phyloP scores from a whole-genome alignment of 768 basidiomycete genomes.

The Termitomyces bulborhizus region DNA sequence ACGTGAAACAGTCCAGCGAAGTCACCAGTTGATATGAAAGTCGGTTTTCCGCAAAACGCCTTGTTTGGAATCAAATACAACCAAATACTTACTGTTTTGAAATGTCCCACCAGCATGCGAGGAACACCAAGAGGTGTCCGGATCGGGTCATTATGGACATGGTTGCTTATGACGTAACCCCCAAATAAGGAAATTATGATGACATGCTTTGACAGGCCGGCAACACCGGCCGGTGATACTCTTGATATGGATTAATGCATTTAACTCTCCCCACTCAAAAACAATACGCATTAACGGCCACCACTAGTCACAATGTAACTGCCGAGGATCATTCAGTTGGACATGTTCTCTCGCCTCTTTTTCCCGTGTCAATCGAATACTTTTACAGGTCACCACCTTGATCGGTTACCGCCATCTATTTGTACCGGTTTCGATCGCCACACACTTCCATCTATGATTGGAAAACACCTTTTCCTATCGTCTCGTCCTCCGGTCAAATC shows the following conservation, averaged over 20 bases:
- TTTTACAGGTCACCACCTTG: conserved; percentile 52
- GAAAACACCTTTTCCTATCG: conserved; percentile 76
- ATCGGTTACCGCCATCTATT: conserved; percentile 34
- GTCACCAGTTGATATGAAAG: too few species aligned
- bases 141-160: too few species aligned
- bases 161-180: too few species aligned
- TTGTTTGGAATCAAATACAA: background rate
- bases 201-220: too few species aligned
- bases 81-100: background rate
- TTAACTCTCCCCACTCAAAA: too few species aligned
- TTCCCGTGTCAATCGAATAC: background rate
- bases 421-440: conserved; percentile 67
- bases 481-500: conserved; percentile 37
- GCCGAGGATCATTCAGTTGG: conserved; percentile 40
- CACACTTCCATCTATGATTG: conserved; percentile 39
- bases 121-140: too few species aligned
- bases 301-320: conserved; percentile 56
- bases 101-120: too few species aligned
- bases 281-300: conserved; percentile 44
- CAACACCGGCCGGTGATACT: too few species aligned
- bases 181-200: too few species aligned
- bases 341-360: conserved; percentile 41
- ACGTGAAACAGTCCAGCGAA: background rate
- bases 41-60: too few species aligned
- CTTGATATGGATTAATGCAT: too few species aligned